Evolutionary conservation across 1,284 basidiomycete species (phyloP), one percentile per base, ranked within the genome.

Genomic region (Cystobasidiaceae sp.): DNA sequence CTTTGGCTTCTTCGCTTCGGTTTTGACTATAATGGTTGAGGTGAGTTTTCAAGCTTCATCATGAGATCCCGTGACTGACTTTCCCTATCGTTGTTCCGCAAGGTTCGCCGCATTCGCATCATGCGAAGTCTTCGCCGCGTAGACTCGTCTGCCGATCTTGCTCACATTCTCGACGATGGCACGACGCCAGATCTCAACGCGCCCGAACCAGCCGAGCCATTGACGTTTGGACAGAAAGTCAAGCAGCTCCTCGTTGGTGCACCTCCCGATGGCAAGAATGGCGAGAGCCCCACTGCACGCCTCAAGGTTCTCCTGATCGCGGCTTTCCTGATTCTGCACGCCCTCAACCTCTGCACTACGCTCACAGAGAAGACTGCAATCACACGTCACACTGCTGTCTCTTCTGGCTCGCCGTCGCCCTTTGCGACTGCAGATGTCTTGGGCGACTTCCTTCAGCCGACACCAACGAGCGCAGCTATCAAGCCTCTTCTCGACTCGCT

Each of bases 21-120:
- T 97, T 66, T 80, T 98, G 68, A 87, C 86, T 43, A 83, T 98
- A 75, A 96, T 97, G 88, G 87, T 97, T 71, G 94, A 97, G 81
- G 88, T 90, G 69, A 59, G 74, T 67, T n/a, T 4, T 21, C 11
- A n/a, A 48, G 17, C n/a, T n/a, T 28, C 21, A 11, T 32, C 19
- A 7, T 37, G 19, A 27, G 21, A 51, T 23, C 8, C n/a, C 25
- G 17, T 27, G 25, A 32, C 1, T 54, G 46, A 70, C 45, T 25
- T 7, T 9, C 56, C 23, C 39, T 7, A 46, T 23, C 39, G 57
- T 7, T 39, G 43, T 30, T 19, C 9, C 7, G 0, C 8, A 52
- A 77, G 76, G 80, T 84, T 30, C 81, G 83, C 70, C 79, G 83
- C 41, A 83, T 84, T 77, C 83, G 82, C 76, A 76, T 82, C 58